Base-by-base conservation (phyloP, 768 basidiomycete genomes). In the Suillus americanus region DNA sequence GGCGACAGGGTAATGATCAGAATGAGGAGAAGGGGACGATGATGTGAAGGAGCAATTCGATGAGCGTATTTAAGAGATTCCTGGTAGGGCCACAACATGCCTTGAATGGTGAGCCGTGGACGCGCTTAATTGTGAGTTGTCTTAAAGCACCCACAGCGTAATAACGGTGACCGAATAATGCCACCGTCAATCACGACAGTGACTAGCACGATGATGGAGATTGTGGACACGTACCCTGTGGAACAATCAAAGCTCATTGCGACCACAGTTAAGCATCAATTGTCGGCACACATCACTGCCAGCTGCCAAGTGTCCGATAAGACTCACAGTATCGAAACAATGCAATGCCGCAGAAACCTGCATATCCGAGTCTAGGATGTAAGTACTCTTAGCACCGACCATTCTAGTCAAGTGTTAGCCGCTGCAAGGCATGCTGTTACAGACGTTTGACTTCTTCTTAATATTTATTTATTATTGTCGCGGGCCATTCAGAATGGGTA, bases 401-500 rank as follows among this genome's bases (percentile, higher is more conserved):
- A 51, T 51, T 25, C 28, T 18, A 16, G 28, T 30, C 28, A 28
- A 28, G 50, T 18, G 25, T 23, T 51, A 7, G 25, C 48, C 23
- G 23, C 23, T 50, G 46, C 2, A 25, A 25, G 23, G n/a, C 5
- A 18, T 46, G n/a, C 45, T 46, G n/a, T 46, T 23, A 23, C 13
- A 14, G 13, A 23, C 5, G 12, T 23, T 48, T 23, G n/a, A 46
- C n/a, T n/a, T 46, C 45, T 23, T 23, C 45, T 46, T 12, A 13
- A n/a, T 45, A 45, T 45, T 10, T 5, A 23, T 48, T 48, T 2
- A 6, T 23, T 13, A 23, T n/a, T 23, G 23, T 48, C 37, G 89
- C 20, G 3, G 45, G 4, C n/a, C 9, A 45, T 9, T 5, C 45
- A 46, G 45, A 23, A 23, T 46, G 4, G n/a, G 10, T 23, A 13